A percentile compares a stretch with the other conserved stretches of the same genome.
Evolutionary conservation across 75 land plant species (phyloP).

Genomic region (Selaginella moellendorffii): DNA sequence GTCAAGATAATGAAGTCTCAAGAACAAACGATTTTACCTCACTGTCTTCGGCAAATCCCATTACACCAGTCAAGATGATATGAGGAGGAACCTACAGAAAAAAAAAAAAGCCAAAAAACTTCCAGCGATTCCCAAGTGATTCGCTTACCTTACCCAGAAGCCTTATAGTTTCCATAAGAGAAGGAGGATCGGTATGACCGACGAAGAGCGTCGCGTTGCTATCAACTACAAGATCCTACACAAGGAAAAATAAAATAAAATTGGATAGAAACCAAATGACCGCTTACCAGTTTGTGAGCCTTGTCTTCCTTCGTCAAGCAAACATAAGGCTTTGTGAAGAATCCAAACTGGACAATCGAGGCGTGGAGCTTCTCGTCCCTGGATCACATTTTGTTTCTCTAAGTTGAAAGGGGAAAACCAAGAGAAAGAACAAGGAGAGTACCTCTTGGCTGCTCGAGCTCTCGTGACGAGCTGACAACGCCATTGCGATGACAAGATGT

Average conservation of each 20-base stretch:
- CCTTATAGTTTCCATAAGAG: background rate
- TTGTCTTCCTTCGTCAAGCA: background rate
- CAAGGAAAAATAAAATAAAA: background rate
- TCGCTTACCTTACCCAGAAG: background rate
- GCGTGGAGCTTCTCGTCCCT: background rate
- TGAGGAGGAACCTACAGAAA: background rate
- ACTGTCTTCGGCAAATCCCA: background rate
- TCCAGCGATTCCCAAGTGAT: no score
- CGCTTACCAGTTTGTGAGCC: background rate
- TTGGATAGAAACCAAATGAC: no score
- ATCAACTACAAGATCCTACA: background rate
- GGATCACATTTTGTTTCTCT: background rate
- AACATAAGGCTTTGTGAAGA: background rate
- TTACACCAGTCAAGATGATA: background rate
- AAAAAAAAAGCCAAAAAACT: no score
- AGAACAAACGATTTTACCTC: no score
- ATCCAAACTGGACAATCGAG: background rate
- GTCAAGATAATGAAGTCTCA: no score
- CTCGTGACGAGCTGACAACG: background rate
- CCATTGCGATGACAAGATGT: background rate
- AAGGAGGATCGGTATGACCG: background rate
- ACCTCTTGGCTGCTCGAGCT: background rate
- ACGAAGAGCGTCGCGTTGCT: background rate
- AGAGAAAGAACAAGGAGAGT: no score
- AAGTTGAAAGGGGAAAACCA: no score